A percentile compares a stretch with the other conserved stretches of the same genome.
These are phyloP conservation scores for Termitomyces sp. DNA, from an alignment of 768 basidiomycete genomes.

Conservation along the genomic window DNA sequence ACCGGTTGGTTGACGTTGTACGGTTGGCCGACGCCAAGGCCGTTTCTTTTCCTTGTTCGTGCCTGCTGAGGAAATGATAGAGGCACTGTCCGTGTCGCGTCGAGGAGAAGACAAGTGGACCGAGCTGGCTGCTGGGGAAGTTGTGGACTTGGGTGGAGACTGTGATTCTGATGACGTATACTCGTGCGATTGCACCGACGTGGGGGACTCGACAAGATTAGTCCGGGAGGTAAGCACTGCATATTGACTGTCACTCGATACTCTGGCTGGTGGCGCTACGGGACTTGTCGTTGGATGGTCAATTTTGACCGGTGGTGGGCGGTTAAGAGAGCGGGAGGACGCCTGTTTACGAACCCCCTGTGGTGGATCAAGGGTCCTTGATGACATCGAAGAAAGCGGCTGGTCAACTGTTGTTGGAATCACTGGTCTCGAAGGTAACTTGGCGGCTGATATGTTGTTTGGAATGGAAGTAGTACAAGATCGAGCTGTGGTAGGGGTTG, in stretches of 20 bases:
- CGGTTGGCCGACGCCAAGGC: slow-evolving; percentile 35
- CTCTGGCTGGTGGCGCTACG: slow-evolving; percentile 1
- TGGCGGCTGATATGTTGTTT: slow-evolving; percentile 6
- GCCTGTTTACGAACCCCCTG: slow-evolving; percentile 26
- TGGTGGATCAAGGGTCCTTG: slow-evolving; percentile 17
- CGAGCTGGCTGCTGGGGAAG: slow-evolving; percentile 14
- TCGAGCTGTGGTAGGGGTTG: slow-evolving; percentile 15
- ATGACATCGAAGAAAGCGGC: slow-evolving; percentile 14
- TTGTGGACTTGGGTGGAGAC: slow-evolving; percentile 10
- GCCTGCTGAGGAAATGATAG: slow-evolving; percentile 19
- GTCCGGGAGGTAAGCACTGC: slow-evolving; percentile 15
- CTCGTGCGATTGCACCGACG: slow-evolving; percentile 27
- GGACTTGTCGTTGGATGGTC: slow-evolving; percentile 24
- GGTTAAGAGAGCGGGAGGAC: slow-evolving; percentile 30
- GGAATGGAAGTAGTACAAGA: slow-evolving; percentile 9
- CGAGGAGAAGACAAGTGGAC: slow-evolving; percentile 10
- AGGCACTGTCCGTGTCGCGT: slow-evolving; percentile 18
- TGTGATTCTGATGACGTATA: slow-evolving; percentile 10
- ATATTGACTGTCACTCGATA: slow-evolving; percentile 14
- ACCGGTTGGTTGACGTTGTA: slow-evolving; percentile 44
- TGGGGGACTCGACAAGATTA: slow-evolving; percentile 42
- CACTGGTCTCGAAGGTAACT: slow-evolving; percentile 6
- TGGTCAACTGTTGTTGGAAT: slow-evolving; percentile 17
- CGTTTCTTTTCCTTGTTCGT: slow-evolving; percentile 30
- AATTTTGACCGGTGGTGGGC: slow-evolving; percentile 19